Conservation (phyloP, 345 rosid species). For the Salix dunnii region DNA sequence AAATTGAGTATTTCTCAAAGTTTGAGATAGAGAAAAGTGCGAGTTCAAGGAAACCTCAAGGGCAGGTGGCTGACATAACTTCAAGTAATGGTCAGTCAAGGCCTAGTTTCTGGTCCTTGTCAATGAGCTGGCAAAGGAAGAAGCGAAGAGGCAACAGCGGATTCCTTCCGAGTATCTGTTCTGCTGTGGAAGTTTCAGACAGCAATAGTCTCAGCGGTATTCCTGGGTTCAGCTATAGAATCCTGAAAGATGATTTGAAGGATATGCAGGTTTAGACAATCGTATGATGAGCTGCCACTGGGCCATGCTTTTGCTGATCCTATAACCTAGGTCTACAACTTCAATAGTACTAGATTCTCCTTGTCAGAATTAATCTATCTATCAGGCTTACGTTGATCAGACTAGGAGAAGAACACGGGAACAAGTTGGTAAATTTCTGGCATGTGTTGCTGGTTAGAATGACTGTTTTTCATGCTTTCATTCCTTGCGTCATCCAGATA, state of each 20-base stretch:
- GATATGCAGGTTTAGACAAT: constrained; percentile 19
- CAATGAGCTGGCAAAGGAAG: constrained; percentile 51
- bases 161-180: constrained; percentile 52
- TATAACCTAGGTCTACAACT: not conserved
- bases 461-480: not conserved
- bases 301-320: not conserved
- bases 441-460: not conserved
- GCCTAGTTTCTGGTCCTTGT: constrained; percentile 50
- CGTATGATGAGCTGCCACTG: not conserved
- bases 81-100: constrained; percentile 33
- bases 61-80: constrained; percentile 18
- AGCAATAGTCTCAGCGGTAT: constrained; percentile 26
- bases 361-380: not conserved
- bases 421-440: not conserved
- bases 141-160: constrained; percentile 34
- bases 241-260: constrained; percentile 50
- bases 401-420: not conserved
- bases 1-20: constrained; percentile 66
- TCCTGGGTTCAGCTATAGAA: constrained; percentile 54
- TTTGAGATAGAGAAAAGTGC: constrained; percentile 23
- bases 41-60: constrained; percentile 30
- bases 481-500: not conserved
- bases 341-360: not conserved
- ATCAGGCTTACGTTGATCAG: not conserved
- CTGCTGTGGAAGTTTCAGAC: constrained; percentile 49